Percentiles rank a stretch among this genome's conserved stretches.
These are phyloP conservation scores for Sporobolomyces pararoseus DNA, from an alignment of 768 basidiomycete genomes.

Conservation along the genomic window DNA sequence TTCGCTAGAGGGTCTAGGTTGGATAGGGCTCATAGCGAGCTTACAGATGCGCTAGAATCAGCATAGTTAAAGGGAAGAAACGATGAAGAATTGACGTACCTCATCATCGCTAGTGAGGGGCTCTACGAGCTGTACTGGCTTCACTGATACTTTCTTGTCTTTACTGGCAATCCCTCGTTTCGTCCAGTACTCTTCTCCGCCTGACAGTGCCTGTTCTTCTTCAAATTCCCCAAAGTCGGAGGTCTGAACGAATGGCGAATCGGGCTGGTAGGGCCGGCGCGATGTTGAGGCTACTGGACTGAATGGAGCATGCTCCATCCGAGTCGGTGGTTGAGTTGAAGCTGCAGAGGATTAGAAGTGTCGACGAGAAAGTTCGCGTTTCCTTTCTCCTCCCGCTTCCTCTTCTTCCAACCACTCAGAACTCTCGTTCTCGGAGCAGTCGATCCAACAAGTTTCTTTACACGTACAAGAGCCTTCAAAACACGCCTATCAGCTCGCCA, in stretches of 20 bases:
- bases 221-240: constrained; percentile 29
- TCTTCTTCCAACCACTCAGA: too few relatives aligned
- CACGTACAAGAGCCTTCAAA: too few relatives aligned
- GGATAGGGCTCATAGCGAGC: constrained; percentile 16
- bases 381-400: neutral
- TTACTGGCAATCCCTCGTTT: neutral
- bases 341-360: neutral
- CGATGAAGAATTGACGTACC: constrained; percentile 3
- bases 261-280: neutral
- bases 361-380: neutral
- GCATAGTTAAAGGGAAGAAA: neutral
- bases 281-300: constrained; percentile 15
- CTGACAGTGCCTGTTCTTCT: neutral
- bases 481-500: too few relatives aligned
- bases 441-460: too few relatives aligned
- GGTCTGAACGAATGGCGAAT: constrained; percentile 7
- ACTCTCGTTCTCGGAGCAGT: too few relatives aligned
- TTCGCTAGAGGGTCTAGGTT: neutral
- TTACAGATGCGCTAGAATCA: neutral
- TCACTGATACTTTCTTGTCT: neutral
- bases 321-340: neutral
- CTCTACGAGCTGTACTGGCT: neutral
- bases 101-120: constrained; percentile 21
- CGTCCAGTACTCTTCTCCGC: constrained; percentile 19
- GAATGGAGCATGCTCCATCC: constrained; percentile 21